Percentiles rank a stretch among this genome's conserved stretches.
Conservation (phyloP, 306 rosid species). For the Malus asiatica region DNA sequence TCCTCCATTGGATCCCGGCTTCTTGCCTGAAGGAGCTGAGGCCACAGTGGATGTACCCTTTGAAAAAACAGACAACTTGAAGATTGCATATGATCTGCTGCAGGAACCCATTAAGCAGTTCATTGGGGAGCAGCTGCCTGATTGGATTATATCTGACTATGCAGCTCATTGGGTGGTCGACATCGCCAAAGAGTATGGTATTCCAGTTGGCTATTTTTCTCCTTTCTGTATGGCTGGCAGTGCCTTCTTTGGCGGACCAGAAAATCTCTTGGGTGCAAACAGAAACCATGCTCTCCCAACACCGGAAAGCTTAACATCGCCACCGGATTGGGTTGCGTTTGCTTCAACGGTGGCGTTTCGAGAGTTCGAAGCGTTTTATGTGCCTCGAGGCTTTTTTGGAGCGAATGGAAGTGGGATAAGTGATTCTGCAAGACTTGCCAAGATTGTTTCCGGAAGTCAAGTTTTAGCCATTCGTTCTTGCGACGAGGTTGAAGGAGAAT, state of each 20-base stretch:
- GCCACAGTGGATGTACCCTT: constrained; percentile 18
- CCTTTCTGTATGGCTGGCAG: background rate
- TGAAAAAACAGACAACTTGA: constrained; percentile 1
- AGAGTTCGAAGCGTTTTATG: background rate
- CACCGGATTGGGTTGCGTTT: constrained; percentile 3
- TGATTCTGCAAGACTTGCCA: background rate
- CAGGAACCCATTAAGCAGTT: constrained; percentile 6
- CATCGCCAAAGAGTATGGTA: background rate
- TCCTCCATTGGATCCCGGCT: background rate
- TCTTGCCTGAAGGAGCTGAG: constrained; percentile 18
- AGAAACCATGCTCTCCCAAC: background rate
- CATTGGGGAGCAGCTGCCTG: constrained; percentile 5
- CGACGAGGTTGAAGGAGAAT: constrained; percentile 25
- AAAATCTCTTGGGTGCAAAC: background rate
- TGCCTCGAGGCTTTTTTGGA: background rate
- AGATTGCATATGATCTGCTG: background rate
- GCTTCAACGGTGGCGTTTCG: background rate
- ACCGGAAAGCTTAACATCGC: background rate
- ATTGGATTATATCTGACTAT: constrained; percentile 7
- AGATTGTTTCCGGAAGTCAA: background rate
- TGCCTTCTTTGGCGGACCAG: background rate
- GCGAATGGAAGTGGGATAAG: background rate
- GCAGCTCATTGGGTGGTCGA: constrained; percentile 2
- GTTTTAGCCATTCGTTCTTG: constrained; percentile 16
- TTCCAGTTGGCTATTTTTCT: background rate